Evolutionary conservation across 1,284 basidiomycete genomes (phyloP).

Genomic region (Irpex sp.): DNA sequence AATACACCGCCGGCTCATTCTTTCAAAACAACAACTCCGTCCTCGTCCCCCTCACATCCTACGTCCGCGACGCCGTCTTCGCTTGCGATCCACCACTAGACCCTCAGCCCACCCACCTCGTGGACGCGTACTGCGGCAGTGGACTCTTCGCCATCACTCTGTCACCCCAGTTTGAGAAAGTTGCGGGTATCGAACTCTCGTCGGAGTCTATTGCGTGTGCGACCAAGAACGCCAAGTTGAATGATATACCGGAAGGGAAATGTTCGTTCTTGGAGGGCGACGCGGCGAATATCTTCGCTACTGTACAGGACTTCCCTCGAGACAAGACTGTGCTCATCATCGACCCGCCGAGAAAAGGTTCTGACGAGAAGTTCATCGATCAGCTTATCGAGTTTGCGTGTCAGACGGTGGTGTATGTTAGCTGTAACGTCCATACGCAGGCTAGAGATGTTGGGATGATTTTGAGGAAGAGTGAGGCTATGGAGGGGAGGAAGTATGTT

Average conservation of each 20-base stretch:
- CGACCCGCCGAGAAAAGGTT: constrained; percentile 91
- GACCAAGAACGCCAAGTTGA: constrained; percentile 77
- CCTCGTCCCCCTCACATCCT: constrained; percentile 77
- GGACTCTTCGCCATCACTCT: constrained; percentile 93
- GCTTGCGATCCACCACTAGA: constrained; percentile 13
- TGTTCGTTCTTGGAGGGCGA: constrained; percentile 67
- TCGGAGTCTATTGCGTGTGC: constrained; percentile 78
- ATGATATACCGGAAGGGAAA: constrained; percentile 49
- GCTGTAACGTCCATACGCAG: constrained; percentile 92
- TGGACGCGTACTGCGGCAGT: constrained; percentile 90
- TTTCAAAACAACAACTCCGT: constrained; percentile 99
- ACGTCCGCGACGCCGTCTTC: constrained; percentile 78
- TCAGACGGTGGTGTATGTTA: constrained; percentile 82
- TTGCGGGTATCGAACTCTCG: constrained; percentile 92
- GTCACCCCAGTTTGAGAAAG: constrained; percentile 69
- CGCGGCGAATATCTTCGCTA: constrained; percentile 64
- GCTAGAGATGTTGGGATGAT: constrained; percentile 81
- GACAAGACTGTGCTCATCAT: constrained; percentile 71
- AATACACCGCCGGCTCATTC: constrained; percentile 88
- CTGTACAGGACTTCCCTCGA: constrained; percentile 66
- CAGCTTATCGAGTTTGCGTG: constrained; percentile 77
- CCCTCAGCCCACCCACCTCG: constrained; percentile 70
- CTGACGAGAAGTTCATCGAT: constrained; percentile 76
- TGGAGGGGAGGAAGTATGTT: constrained; percentile 50
- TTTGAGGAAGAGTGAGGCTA: constrained; percentile 39